Percentiles rank a stretch among this genome's conserved stretches.
These are phyloP conservation scores for Kitagawia praeruptora DNA, from an alignment of 129 eudicot genomes.

Conservation along the genomic window DNA sequence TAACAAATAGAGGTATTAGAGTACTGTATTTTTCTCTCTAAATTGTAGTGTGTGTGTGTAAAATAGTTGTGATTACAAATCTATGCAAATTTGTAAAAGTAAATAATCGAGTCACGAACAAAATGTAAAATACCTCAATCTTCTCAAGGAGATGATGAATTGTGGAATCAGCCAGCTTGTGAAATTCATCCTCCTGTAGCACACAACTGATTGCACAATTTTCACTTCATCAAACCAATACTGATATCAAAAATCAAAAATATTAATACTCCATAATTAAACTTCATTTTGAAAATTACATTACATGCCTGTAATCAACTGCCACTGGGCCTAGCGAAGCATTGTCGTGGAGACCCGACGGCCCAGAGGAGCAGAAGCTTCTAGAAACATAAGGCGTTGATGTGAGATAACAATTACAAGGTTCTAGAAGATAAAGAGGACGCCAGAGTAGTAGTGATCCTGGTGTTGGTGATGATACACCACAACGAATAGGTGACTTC, in stretches of 20 bases:
- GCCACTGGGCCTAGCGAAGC: not conserved
- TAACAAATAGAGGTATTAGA: too few species aligned
- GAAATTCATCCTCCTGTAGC: constrained; percentile 64
- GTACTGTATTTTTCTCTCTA: too few species aligned
- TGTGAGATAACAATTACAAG: not conserved
- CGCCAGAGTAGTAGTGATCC: not conserved
- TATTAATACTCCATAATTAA: too few species aligned
- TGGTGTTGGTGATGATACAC: constrained; percentile 7
- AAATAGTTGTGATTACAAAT: too few species aligned
- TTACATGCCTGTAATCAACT: constrained; percentile 40
- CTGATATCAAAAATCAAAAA: not conserved
- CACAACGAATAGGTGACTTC: constrained; percentile 6
- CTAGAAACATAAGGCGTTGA: constrained; percentile 12
- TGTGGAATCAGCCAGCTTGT: constrained; percentile 80
- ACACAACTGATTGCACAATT: constrained; percentile 27
- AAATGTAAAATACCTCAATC: constrained; percentile 51
- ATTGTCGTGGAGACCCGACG: not conserved
- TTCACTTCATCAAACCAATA: not conserved
- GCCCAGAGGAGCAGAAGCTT: constrained; percentile 31
- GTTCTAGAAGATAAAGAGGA: constrained; percentile 14
- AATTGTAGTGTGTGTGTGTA: too few species aligned
- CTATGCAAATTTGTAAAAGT: too few species aligned
- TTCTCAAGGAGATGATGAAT: constrained; percentile 83
- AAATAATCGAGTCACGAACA: too few species aligned
- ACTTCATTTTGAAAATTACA: not conserved